These are phyloP conservation scores for Pharus latifolius DNA, from an alignment of 176 grass and related monocot species.

Conservation along the genomic window DNA sequence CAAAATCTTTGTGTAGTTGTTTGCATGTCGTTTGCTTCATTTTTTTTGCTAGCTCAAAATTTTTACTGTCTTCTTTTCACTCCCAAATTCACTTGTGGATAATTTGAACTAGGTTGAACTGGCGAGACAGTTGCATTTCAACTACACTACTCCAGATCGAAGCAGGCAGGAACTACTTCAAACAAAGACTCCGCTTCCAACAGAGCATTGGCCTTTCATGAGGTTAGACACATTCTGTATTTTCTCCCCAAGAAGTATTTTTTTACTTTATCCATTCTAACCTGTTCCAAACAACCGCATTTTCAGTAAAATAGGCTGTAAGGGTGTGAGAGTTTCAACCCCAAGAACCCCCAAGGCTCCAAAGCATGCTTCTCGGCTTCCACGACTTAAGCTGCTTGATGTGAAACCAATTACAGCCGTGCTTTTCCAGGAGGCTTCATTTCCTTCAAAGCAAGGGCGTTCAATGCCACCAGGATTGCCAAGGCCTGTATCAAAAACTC, in stretches of 20 bases:
- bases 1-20: neutral
- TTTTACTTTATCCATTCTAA: neutral
- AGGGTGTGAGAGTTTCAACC: constrained; percentile 27
- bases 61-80: neutral
- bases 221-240: constrained; percentile 31
- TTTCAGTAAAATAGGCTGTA: constrained; percentile 46
- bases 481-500: constrained; percentile 49
- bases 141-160: constrained; percentile 79
- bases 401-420: constrained; percentile 72
- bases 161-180: constrained; percentile 67
- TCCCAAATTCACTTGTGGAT: neutral
- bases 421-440: constrained; percentile 68
- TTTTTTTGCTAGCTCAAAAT: neutral
- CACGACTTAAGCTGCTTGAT: constrained; percentile 48
- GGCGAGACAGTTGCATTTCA: constrained; percentile 79
- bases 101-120: constrained; percentile 58
- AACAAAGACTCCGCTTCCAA: constrained; percentile 59
- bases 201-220: constrained; percentile 65
- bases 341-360: constrained; percentile 68
- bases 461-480: constrained; percentile 61
- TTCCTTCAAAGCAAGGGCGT: constrained; percentile 24
- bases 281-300: neutral
- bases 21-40: neutral
- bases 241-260: neutral
- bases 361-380: constrained; percentile 47